Evolutionary conservation across 192 early-diverging fungal species (phyloP).

Genomic region (Linnemannia schmuckeri): DNA sequence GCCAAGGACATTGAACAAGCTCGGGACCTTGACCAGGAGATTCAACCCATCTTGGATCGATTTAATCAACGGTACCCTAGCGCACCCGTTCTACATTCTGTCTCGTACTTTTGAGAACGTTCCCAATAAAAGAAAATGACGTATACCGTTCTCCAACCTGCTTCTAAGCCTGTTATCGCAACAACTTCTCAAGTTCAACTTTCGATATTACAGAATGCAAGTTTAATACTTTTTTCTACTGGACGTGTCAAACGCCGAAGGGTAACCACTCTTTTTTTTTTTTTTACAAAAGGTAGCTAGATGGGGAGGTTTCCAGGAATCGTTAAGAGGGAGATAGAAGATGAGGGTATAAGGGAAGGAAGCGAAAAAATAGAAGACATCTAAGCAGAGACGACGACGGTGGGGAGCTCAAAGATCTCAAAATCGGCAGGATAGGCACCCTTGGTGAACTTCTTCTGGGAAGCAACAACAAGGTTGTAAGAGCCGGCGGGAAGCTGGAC

Average conservation of each 20-base stretch:
- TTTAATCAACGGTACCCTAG: conserved; percentile 70
- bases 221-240: neutral
- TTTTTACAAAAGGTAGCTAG: neutral
- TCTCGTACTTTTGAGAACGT: conserved; percentile 68
- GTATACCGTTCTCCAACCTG: no score
- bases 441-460: conserved; percentile 46
- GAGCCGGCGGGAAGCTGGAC: conserved; percentile 2
- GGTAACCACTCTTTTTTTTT: neutral
- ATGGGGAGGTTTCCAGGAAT: conserved; percentile 5
- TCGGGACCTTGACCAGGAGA: conserved; percentile 86
- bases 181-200: no score
- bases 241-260: neutral
- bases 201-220: neutral
- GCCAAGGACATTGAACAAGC: conserved; percentile 75
- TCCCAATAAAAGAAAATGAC: neutral
- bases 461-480: conserved; percentile 37
- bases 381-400: conserved; percentile 1
- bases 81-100: conserved; percentile 73
- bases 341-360: conserved; percentile 1
- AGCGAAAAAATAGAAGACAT: neutral
- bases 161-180: no score
- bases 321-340: neutral
- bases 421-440: conserved; percentile 34
- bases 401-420: conserved; percentile 33
- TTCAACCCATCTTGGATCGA: conserved; percentile 83